Conservation (phyloP, 2,329 filamentous ascomycete genomes). For the Beauveria brongniartii region DNA sequence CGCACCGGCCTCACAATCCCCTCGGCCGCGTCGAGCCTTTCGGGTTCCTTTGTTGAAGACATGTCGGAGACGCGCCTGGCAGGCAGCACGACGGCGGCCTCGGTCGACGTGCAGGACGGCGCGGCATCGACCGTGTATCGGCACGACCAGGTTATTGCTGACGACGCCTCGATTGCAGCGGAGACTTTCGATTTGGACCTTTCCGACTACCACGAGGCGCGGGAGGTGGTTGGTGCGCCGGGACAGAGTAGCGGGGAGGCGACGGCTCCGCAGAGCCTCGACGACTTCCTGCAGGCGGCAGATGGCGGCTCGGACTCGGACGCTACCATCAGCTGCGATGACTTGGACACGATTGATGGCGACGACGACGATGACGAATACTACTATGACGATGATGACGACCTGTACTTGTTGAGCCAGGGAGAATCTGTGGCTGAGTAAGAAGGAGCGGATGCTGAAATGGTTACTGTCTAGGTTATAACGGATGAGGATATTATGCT, state of each 20-base stretch:
- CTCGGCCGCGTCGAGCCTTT: constrained; percentile 25
- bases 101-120: constrained; percentile 32
- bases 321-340: not conserved
- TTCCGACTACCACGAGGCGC: constrained; percentile 27
- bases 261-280: constrained; percentile 5
- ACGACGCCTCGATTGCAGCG: constrained; percentile 25
- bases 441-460: not conserved
- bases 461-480: not conserved
- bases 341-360: not conserved
- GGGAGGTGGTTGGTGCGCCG: constrained; percentile 24
- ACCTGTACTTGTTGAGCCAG: not conserved
- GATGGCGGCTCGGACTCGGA: constrained; percentile 8
- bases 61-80: constrained; percentile 26
- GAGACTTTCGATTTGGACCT: constrained; percentile 27
- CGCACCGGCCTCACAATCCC: constrained; percentile 35
- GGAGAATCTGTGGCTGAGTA: not conserved
- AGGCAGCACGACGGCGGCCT: constrained; percentile 26
- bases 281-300: constrained; percentile 17
- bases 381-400: not conserved
- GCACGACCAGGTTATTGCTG: constrained; percentile 24
- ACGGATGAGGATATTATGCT: not conserved
- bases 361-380: not conserved
- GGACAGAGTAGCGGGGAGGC: constrained; percentile 17
- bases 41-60: constrained; percentile 28
- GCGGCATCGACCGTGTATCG: constrained; percentile 27